Evolutionary conservation across 2,329 filamentous ascomycete species (phyloP), one percentile per base, ranked within the genome.

Genomic region (Botrytis fabae): DNA sequence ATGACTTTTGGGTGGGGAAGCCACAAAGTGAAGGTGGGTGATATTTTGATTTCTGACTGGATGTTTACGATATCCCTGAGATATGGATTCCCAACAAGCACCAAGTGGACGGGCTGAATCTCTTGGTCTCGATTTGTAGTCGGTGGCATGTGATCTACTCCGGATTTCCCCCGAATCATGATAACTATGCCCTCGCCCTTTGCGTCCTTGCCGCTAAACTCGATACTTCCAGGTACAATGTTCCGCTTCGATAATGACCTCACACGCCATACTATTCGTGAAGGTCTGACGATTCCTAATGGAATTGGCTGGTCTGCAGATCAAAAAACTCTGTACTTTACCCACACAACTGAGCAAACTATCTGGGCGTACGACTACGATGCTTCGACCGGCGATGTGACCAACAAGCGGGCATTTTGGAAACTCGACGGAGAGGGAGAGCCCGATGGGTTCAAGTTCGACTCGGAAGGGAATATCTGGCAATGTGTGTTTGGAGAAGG

Each of bases 381-480:
- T 77, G 79, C 83, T 1, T 80, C 82, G n/a, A 90, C 88, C 2
- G 92, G 92, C 51, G 83, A 83, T n/a, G 85, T 93, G 70, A 87
- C 86, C 73, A 91, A 92, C 82, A 87, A 89, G 79, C 89, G 92
- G 72, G 84, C 91, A 54, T 94, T 94, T 83, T 81, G 94, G 83
- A 84, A 87, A 73, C 89, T 94, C 80, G 85, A 88, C 6, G 88
- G 88, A 1, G 81, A 86, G 40, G 91, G 91, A 65, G 88, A 89
- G 75, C 94, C 94, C 1, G 95, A 98, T 82, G 95, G 95, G 2
- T 95, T 95, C 83, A 91, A 91, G 75, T 88, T 97, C 79, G 95
- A 98, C 80, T 88, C 87, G 61, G 89, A 97, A 71, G 94, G 94
- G n/a, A 91, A 92, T 83, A 86, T 97, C 79, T 98, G 95, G 95